Conservation (phyloP, 768 basidiomycete species). For the Clitopilus passeckerianus region DNA sequence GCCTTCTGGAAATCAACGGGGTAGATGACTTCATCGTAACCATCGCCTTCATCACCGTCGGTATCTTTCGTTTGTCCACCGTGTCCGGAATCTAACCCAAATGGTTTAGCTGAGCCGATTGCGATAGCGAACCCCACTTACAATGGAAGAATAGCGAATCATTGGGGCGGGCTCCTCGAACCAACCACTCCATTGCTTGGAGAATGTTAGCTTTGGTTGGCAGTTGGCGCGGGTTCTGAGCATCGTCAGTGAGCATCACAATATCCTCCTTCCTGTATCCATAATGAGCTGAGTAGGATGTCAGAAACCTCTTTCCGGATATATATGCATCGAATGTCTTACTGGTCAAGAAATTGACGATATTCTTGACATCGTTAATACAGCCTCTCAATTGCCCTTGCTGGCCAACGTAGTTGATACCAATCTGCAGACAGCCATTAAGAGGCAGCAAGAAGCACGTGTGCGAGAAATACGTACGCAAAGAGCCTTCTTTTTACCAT, state of each 20-base stretch:
- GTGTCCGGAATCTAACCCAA: slow-evolving; percentile 78
- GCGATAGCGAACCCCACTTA: slow-evolving; percentile 23
- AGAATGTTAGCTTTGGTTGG: slow-evolving; percentile 86
- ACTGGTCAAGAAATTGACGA: slow-evolving; percentile 72
- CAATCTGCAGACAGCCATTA: slow-evolving; percentile 53
- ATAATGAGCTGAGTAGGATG: slow-evolving; percentile 24
- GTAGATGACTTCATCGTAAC: slow-evolving; percentile 89
- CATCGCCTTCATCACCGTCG: slow-evolving; percentile 83
- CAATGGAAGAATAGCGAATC: slow-evolving; percentile 93
- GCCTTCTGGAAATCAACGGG: slow-evolving; percentile 56
- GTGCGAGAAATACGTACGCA: slow-evolving; percentile 48
- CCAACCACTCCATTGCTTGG: slow-evolving; percentile 88
- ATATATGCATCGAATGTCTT: slow-evolving; percentile 17
- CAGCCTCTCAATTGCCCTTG: slow-evolving; percentile 70
- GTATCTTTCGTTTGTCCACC: slow-evolving; percentile 86
- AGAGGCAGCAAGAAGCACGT: not conserved
- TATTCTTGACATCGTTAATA: slow-evolving; percentile 86
- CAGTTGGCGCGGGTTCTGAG: slow-evolving; percentile 48
- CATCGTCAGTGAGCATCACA: slow-evolving; percentile 80
- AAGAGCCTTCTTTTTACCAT: slow-evolving; percentile 84
- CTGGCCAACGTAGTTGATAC: slow-evolving; percentile 81
- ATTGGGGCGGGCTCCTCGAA: slow-evolving; percentile 70
- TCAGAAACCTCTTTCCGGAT: not conserved
- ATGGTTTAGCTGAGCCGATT: not conserved
- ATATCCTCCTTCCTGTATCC: slow-evolving; percentile 76